Base-by-base conservation (phyloP, 345 rosid species). In the Citrus trifoliata region DNA sequence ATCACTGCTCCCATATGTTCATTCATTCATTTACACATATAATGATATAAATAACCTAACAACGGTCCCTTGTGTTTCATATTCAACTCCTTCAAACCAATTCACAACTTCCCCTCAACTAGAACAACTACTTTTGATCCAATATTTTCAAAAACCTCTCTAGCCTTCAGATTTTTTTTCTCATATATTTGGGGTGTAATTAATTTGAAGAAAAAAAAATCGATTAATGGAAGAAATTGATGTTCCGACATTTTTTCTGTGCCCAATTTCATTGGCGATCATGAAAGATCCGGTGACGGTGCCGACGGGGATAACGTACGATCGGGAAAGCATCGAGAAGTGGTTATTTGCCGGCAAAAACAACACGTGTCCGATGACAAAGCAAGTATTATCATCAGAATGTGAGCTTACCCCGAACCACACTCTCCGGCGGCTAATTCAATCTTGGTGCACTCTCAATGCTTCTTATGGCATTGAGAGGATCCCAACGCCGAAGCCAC, bases 361-460 rank as follows among this genome's bases (percentile, higher is more conserved):
- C 68, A 81, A 69, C 18, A 82, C 86, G 2, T 93, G 97, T 77
- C 95, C 97, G 2, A 87, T 92, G 48, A 92, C 99, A 10, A 95
- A 91, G 78, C 97, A 88, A 73, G 84, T 76, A 69, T 75, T 95
- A 1, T 67, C 82, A 59, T 24, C 82, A 6, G 88, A 85, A 48
- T 74, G 82, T 25, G 98, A 95, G 6, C 83, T 93, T 13, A 95
- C 97, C 0, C 98, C 98, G 3, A 95, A 95, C 84, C 93, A 92
- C 80, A 95, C 96, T 59, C 88, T 95, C 28, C 93, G 95, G 10
- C 90, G 99, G 18, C 82, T 95, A 58, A 88, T 95, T 70, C 99
- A 95, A 79, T 89, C 98, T 19, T 95, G 99, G 99, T 95, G 99
- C 79, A 91, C 89, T 10, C 77, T 95, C 64, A 92, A 95, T 53